Base-by-base conservation (phyloP, 345 rosid genomes). In the Gossypioides kirkii region DNA sequence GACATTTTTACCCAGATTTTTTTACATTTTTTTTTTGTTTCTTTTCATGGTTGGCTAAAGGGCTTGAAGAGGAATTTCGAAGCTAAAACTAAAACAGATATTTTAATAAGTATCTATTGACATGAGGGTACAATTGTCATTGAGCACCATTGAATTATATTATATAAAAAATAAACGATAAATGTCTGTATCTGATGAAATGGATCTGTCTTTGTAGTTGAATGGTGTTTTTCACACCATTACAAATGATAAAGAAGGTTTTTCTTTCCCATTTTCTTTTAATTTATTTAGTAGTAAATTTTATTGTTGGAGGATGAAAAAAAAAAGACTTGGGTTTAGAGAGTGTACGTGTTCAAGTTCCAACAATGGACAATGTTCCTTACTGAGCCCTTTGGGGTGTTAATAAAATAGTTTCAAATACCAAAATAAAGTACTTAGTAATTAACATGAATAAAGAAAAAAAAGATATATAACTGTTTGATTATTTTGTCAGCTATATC, bases 161-260 rank as follows among this genome's bases (percentile, higher is more conserved):
- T 0, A 55, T 7, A 55, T 32, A 6, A 4, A 36, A 17, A 14
- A 53, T 53, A 54, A 54, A 54, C 11, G 49, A 55, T 55, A 56
- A 42, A 23, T 55, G 64, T 58, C 41, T 38, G 53, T 16, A 58
- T 58, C 64, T 43, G 74, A 71, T 71, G 65, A 71, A 70, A 55
- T 55, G 63, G 67, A 59, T 59, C 75, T 73, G 13, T 73, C 75
- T 61, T 73, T 73, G 59, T 47, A n/a, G 75, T 73, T 73, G 75
- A 47, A 61, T 26, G 68, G 47, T 73, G 75, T 60, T 73, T 73
- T 73, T 73, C 75, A 47, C 72, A 55, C 18, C 43, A 61, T 61
- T 26, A 25, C 56, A 26, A 22, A 55, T 23, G 50, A 70, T 23
- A 58, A 71, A 45, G 38, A 66, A 26, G 52, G 36, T 11, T 58